Conservation (phyloP, 306 rosid species). For the Clitoria ternatea region DNA sequence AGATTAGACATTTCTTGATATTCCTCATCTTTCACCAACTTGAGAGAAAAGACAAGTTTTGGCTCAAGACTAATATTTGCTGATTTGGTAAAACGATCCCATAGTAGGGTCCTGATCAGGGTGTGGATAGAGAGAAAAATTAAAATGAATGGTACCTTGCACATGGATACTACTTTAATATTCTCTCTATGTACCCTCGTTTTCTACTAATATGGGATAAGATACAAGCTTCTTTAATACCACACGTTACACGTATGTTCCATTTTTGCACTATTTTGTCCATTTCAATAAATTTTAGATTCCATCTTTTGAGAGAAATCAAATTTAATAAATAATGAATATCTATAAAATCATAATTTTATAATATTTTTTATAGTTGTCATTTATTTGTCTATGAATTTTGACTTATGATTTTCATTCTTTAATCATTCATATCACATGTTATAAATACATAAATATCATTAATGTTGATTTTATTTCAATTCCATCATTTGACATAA, state of each 20-base stretch:
- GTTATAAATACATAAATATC: too few relatives aligned
- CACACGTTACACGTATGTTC: not conserved
- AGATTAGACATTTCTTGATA: not conserved
- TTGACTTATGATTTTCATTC: too few relatives aligned
- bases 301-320: not conserved
- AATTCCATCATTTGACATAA: too few relatives aligned
- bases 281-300: not conserved
- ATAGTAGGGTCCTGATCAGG: not conserved
- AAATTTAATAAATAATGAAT: too few relatives aligned
- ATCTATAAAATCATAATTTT: too few relatives aligned
- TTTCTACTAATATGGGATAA: not conserved
- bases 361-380: too few relatives aligned
- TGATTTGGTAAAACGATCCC: not conserved
- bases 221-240: not conserved
- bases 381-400: too few relatives aligned
- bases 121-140: not conserved
- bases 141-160: not conserved
- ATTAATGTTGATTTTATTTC: too few relatives aligned
- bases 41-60: not conserved
- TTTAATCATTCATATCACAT: too few relatives aligned
- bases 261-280: not conserved
- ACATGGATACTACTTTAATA: not conserved
- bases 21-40: not conserved
- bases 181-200: not conserved
- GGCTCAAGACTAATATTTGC: not conserved